Percentiles rank a stretch among this genome's conserved stretches.
Evolutionary conservation across 495 filamentous ascomycete species (phyloP).

Genomic region (Massariosphaeria phaeospora): DNA sequence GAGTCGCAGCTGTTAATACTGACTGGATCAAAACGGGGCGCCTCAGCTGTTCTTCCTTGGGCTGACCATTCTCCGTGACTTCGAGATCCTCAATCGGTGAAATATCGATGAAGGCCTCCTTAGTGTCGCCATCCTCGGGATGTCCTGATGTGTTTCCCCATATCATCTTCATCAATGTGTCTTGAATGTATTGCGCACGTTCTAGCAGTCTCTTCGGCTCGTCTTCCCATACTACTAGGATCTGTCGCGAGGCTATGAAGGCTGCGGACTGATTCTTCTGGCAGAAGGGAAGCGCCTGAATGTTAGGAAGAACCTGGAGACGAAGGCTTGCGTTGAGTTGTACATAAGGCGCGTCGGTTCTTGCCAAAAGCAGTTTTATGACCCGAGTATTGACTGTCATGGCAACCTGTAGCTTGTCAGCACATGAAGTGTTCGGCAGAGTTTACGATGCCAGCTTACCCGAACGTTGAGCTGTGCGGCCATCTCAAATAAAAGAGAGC

Average conservation of each 20-base stretch:
- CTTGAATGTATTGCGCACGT: conserved; percentile 49
- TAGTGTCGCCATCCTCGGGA: conserved; percentile 40
- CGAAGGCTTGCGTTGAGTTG: conserved; percentile 54
- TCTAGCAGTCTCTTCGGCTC: conserved; percentile 52
- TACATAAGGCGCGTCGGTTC: conserved; percentile 47
- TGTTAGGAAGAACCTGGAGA: conserved; percentile 55
- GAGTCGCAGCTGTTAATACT: conserved; percentile 47
- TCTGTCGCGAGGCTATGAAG: conserved; percentile 53
- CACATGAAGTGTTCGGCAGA: background rate
- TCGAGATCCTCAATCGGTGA: conserved; percentile 32
- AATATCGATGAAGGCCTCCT: conserved; percentile 26
- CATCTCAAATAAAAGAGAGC: conserved; percentile 48
- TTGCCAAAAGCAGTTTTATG: conserved; percentile 51
- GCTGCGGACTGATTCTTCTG: conserved; percentile 66
- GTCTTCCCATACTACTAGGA: conserved; percentile 65
- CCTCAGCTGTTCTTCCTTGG: conserved; percentile 44
- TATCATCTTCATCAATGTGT: conserved; percentile 47
- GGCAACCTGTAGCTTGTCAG: conserved; percentile 44
- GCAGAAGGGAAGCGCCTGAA: conserved; percentile 51
- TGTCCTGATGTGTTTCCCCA: conserved; percentile 33
- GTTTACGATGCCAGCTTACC: conserved; percentile 36
- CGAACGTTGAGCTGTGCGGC: conserved; percentile 54
- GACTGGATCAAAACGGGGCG: conserved; percentile 50
- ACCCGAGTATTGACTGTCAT: conserved; percentile 57
- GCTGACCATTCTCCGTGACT: background rate